These are phyloP conservation scores for Pluteus cervinus DNA, from an alignment of 768 basidiomycete species.

Conservation along the genomic window DNA sequence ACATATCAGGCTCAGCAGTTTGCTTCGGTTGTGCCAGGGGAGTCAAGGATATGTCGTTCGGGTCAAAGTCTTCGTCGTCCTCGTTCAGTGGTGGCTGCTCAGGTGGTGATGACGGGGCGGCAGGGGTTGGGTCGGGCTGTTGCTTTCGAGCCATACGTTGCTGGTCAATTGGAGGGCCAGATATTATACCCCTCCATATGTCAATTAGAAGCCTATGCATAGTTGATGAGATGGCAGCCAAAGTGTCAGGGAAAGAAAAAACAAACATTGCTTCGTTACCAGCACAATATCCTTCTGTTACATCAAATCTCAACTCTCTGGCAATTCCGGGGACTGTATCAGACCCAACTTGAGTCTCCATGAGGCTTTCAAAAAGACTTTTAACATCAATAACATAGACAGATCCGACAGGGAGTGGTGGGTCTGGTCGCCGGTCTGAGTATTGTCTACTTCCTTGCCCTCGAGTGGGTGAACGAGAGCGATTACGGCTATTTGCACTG, in stretches of 20 bases:
- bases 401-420: constrained; percentile 3
- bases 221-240: constrained; percentile 2
- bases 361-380: constrained; percentile 30
- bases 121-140: neutral
- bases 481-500: constrained; percentile 8
- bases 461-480: constrained; percentile 16
- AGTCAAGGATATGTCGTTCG: constrained; percentile 27
- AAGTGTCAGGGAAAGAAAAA: neutral
- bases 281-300: constrained; percentile 32
- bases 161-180: constrained; percentile 40
- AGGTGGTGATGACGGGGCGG: neutral
- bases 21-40: too few species aligned
- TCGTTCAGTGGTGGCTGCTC: constrained; percentile 1
- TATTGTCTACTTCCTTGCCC: constrained; percentile 2
- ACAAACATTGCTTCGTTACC: constrained; percentile 49
- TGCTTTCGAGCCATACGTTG: constrained; percentile 22
- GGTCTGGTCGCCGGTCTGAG: constrained; percentile 2
- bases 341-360: constrained; percentile 20
- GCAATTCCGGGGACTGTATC: constrained; percentile 24
- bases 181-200: constrained; percentile 42
- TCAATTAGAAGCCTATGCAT: constrained; percentile 30
- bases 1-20: too few species aligned
- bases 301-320: constrained; percentile 21
- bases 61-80: constrained; percentile 27
- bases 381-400: constrained; percentile 37